Evolutionary conservation across 192 early-diverging fungal species (phyloP).

Genomic region (Coemansia sp.): DNA sequence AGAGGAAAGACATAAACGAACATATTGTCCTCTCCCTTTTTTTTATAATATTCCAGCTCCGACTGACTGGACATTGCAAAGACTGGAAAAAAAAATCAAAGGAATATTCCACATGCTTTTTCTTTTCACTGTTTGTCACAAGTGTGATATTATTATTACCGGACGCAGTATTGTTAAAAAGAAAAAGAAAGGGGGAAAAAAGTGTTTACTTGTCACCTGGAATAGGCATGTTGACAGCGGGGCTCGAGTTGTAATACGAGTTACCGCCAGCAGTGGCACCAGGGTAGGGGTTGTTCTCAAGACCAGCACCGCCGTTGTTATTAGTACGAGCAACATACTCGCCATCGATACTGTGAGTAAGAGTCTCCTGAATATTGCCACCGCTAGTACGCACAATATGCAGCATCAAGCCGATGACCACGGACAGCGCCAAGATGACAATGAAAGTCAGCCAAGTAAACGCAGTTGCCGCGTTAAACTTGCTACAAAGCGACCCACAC

Average conservation of each 20-base stretch:
- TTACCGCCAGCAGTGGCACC: constrained; percentile 15
- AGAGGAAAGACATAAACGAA: background rate
- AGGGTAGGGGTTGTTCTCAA: constrained; percentile 19
- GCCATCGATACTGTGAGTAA: constrained; percentile 25
- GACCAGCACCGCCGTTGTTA: constrained; percentile 19
- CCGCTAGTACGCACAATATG: constrained; percentile 22
- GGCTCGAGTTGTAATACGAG: constrained; percentile 41
- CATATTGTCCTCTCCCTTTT: background rate
- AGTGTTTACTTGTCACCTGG: constrained; percentile 19
- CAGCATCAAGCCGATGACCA: constrained; percentile 23
- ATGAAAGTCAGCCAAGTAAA: constrained; percentile 46
- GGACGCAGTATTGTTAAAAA: constrained; percentile 10
- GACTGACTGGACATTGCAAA: too few relatives aligned
- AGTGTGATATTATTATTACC: background rate
- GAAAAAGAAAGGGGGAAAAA: constrained; percentile 13
- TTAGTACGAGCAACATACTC: constrained; percentile 7
- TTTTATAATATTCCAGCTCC: background rate
- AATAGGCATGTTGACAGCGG: constrained; percentile 40
- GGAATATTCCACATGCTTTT: background rate
- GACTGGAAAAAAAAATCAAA: background rate
- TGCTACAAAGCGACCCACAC: constrained; percentile 26
- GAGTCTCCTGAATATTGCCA: constrained; percentile 21
- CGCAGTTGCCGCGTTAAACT: constrained; percentile 41
- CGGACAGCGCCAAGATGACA: constrained; percentile 16
- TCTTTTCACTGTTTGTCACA: background rate